Base-by-base conservation (phyloP, 306 rosid species). In the Gleditsia sinensis region DNA sequence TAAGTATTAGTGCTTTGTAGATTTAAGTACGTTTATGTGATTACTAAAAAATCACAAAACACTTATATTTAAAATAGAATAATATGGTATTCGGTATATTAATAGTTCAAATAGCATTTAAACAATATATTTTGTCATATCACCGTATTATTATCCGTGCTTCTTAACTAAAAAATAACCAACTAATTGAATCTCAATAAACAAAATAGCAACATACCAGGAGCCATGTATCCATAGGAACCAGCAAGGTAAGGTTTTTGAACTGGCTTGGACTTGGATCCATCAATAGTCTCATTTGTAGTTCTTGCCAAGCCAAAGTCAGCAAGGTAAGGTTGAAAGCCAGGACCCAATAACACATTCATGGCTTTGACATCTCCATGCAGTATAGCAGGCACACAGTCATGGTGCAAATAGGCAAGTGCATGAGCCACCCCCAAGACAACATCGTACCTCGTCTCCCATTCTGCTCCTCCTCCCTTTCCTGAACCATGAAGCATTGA, bases 181-280 rank as follows among this genome's bases (percentile, higher is more conserved):
- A 30, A 74, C 1, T 69, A 53, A 63, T 10, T 17, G 0, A 23
- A 53, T 10, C 37, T 2, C 7, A 33, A 6, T 6, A 33, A 30
- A 4, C 2, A 30, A 30, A 30, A 30, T n/a, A n/a, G n/a, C n/a
- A n/a, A 30, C 11, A 32, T 88, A 93, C 98, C 98, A 1, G 97
- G 96, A 76, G 95, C 98, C 95, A 91, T 91, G 88, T 93, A 91
- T 75, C 97, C 98, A 42, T 87, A 84, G 50, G 98, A 93, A 65
- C 92, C 91, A 37, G 86, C 88, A 57, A 89, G 78, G 40, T 83
- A 84, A 80, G 90, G 88, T 75, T 76, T 87, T 34, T 80, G 89
- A 73, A 64, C 61, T 50, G 81, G 78, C 59, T 80, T 83, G 66
- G 80, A 64, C 36, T 37, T 67, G 39, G 62, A 54, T 58, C 43